Evolutionary conservation across 441 rosid species (phyloP), one percentile per base, ranked within the genome.

Genomic region (Erodium moschatum): DNA sequence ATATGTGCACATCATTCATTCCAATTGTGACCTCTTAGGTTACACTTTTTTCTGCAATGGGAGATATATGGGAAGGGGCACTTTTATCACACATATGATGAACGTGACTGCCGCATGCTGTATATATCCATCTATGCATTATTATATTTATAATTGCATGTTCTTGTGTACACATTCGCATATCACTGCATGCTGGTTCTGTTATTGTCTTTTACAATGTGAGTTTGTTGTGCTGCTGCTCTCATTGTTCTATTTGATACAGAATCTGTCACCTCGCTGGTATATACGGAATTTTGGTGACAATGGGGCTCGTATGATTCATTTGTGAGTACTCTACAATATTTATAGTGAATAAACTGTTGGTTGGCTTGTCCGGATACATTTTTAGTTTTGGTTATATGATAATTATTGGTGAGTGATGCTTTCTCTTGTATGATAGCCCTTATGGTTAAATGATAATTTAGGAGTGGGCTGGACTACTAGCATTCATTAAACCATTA

Each of bases 261-360:
- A 92, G 96, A 70, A 74, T 74, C 74, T 87, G 91, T 86, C 89
- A 1, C 98, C 97, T 27, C 94, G 96, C 70, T 92, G 96, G 96
- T 90, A 89, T 75, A 87, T 90, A 72, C 81, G 85, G 58, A 92
- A 92, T 74, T 90, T 92, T 75, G 85, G 87, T 72, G 77, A 83
- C 29, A 24, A 38, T 5, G 81, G 85, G 77, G 85, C 86, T 69
- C 83, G 72, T 46, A 90, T 90, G 98, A 79, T 92, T 69, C 98
- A 92, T 83, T 76, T 92, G 97, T 92, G 77, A 89, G 97, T 82
- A 60, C 67, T 71, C 40, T 15, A 62, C 31, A 66, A 66, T 21
- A 29, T 31, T 27, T 74, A 15, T 35, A 20, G 6, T 73, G 70
- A 46, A 0, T 33, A 33, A 1, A 33, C 38, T 33, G 38, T 33